phyloP scores from a whole-genome alignment of 129 eudicot species.

The Arctium lappa region DNA sequence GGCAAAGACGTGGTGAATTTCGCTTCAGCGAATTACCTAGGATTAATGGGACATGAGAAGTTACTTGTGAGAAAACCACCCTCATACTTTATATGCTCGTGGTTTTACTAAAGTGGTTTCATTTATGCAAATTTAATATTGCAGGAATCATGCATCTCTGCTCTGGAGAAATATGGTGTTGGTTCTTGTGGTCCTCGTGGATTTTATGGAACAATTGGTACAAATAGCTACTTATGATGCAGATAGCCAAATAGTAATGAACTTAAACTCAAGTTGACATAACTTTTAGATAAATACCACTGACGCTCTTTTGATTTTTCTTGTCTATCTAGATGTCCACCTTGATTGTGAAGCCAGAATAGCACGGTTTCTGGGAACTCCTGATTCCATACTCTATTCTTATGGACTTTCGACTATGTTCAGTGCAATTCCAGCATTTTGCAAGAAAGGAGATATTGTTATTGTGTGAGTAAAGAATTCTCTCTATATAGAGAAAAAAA shows the following conservation, averaged over 20 bases:
- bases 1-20: conserved; percentile 85
- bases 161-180: conserved; percentile 96
- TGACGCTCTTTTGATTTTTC: not conserved
- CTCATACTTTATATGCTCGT: not conserved
- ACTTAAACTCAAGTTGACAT: not conserved
- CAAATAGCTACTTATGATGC: conserved; percentile 2
- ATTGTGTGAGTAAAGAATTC: conserved; percentile 57
- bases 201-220: conserved; percentile 97
- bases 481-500: too few species aligned
- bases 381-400: conserved; percentile 79
- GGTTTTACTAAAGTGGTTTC: not conserved
- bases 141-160: conserved; percentile 77
- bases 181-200: conserved; percentile 99
- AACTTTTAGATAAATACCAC: not conserved
- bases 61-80: conserved; percentile 46
- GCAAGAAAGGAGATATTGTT: conserved; percentile 89
- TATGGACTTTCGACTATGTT: conserved; percentile 97
- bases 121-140: conserved; percentile 15
- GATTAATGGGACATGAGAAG: conserved; percentile 71
- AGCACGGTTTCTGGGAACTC: conserved; percentile 71
- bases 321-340: conserved; percentile 70
- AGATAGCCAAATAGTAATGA: not conserved
- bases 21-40: conserved; percentile 93
- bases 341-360: conserved; percentile 89
- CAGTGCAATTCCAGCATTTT: conserved; percentile 96